These are phyloP conservation scores for Papiliotrema flavescens DNA, from an alignment of 1,284 basidiomycete species.

Conservation along the genomic window DNA sequence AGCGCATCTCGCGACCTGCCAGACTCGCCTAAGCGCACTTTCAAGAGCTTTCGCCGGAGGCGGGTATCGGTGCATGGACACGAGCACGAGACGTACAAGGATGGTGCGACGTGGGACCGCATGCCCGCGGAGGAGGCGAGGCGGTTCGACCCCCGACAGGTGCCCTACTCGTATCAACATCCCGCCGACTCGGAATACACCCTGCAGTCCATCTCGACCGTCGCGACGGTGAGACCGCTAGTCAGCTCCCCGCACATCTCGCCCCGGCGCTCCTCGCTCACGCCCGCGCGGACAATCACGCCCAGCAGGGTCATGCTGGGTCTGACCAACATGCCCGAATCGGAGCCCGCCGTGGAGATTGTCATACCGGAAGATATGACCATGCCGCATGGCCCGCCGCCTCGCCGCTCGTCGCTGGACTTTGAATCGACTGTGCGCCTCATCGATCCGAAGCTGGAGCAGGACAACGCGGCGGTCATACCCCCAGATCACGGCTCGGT, in stretches of 20 bases:
- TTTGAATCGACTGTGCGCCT: slow-evolving; percentile 2
- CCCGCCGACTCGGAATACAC: slow-evolving; percentile 26
- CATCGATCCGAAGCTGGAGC: not conserved
- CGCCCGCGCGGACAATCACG: not conserved
- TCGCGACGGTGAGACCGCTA: slow-evolving; percentile 24
- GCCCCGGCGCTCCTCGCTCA: slow-evolving; percentile 17
- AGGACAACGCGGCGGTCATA: not conserved
- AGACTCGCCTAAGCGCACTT: not conserved
- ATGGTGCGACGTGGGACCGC: slow-evolving; percentile 12
- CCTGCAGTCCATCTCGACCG: slow-evolving; percentile 27
- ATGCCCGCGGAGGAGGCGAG: slow-evolving; percentile 24
- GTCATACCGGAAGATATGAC: slow-evolving; percentile 19
- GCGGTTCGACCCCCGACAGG: slow-evolving; percentile 11
- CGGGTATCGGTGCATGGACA: slow-evolving; percentile 18
- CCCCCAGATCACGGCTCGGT: slow-evolving; percentile 7
- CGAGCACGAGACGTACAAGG: slow-evolving; percentile 12
- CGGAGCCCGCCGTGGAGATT: slow-evolving; percentile 3
- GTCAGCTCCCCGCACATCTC: slow-evolving; percentile 22
- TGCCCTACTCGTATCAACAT: slow-evolving; percentile 27
- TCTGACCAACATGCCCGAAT: slow-evolving; percentile 10
- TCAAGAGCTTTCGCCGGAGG: slow-evolving; percentile 1
- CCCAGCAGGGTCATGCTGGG: slow-evolving; percentile 9
- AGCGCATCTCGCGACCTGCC: not conserved
- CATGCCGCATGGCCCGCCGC: slow-evolving; percentile 27
- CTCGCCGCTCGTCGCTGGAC: slow-evolving; percentile 24